Evolutionary conservation across 2,329 filamentous ascomycete species (phyloP).

Genomic region (Colletotrichum lentis): DNA sequence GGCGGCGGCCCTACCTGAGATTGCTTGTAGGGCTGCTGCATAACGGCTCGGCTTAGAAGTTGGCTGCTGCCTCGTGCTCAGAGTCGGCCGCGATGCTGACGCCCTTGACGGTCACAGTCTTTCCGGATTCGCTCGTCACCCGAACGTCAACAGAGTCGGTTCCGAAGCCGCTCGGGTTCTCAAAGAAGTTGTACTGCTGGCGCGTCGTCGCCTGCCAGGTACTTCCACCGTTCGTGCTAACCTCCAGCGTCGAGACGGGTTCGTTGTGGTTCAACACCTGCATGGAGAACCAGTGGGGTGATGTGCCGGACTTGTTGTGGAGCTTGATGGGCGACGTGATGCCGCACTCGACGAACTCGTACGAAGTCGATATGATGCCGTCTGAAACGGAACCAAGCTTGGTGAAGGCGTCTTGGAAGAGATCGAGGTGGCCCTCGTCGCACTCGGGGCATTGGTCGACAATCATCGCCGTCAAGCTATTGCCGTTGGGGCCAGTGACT

Average conservation of each 20-base stretch:
- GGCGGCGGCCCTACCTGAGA: neutral
- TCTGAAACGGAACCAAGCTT: constrained; percentile 48
- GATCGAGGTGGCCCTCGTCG: constrained; percentile 52
- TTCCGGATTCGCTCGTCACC: constrained; percentile 62
- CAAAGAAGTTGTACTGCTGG: constrained; percentile 68
- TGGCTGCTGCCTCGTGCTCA: constrained; percentile 44
- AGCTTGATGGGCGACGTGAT: constrained; percentile 54
- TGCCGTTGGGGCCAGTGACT: constrained; percentile 65
- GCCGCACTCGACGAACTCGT: constrained; percentile 51
- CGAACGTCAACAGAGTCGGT: constrained; percentile 62
- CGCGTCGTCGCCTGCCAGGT: constrained; percentile 67
- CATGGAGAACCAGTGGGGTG: constrained; percentile 53
- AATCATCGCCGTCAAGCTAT: constrained; percentile 69
- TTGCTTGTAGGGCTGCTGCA: neutral
- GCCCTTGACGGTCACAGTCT: constrained; percentile 58
- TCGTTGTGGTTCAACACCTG: constrained; percentile 72
- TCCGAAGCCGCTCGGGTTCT: constrained; percentile 66
- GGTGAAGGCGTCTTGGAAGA: constrained; percentile 55
- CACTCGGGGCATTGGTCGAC: constrained; percentile 58
- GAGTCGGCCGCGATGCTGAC: constrained; percentile 53
- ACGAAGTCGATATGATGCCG: constrained; percentile 49
- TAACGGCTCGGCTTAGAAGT: constrained; percentile 43
- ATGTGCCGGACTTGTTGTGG: constrained; percentile 56
- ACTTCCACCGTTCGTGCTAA: constrained; percentile 66
- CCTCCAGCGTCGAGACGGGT: constrained; percentile 64